Evolutionary conservation across 2,329 filamentous ascomycete genomes (phyloP).

Genomic region (Teratosphaeria viscida): DNA sequence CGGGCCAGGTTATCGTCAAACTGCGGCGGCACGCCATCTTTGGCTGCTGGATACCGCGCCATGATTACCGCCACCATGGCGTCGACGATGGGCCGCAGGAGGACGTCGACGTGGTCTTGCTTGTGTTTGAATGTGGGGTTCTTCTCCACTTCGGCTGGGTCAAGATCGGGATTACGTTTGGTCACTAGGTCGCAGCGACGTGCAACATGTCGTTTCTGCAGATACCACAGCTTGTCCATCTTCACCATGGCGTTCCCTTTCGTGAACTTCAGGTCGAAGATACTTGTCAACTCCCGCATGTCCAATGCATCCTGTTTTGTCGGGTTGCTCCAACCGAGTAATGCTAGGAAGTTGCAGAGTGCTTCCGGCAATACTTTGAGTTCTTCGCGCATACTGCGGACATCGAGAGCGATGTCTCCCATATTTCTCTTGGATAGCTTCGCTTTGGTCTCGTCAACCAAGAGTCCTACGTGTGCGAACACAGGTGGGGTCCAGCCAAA

Average conservation of each 20-base stretch:
- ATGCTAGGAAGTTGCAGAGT: slow-evolving; percentile 69
- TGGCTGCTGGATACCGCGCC: slow-evolving; percentile 1
- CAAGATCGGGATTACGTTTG: slow-evolving; percentile 5
- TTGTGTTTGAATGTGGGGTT: neutral
- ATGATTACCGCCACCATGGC: slow-evolving; percentile 21
- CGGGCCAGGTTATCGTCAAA: slow-evolving; percentile 15
- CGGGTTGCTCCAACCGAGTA: slow-evolving; percentile 73
- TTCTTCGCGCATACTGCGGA: slow-evolving; percentile 45
- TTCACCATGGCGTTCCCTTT: slow-evolving; percentile 80
- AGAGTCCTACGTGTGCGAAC: slow-evolving; percentile 40
- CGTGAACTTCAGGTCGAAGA: slow-evolving; percentile 82
- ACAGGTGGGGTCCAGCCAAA: slow-evolving; percentile 39
- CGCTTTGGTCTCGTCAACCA: slow-evolving; percentile 37
- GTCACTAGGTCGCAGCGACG: slow-evolving; percentile 38
- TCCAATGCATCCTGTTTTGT: slow-evolving; percentile 59
- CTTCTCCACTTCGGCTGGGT: neutral
- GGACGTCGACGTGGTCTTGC: neutral
- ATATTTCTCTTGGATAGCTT: slow-evolving; percentile 65
- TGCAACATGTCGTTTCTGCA: slow-evolving; percentile 62
- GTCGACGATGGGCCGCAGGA: slow-evolving; percentile 26
- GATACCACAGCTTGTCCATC: slow-evolving; percentile 65
- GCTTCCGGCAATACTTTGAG: slow-evolving; percentile 53
- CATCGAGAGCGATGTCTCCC: slow-evolving; percentile 42
- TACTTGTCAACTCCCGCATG: slow-evolving; percentile 56
- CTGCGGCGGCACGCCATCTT: neutral